These are phyloP conservation scores for Globisporangium camurandrum DNA, from an alignment of 352 stramenopile genomes.

Conservation along the genomic window DNA sequence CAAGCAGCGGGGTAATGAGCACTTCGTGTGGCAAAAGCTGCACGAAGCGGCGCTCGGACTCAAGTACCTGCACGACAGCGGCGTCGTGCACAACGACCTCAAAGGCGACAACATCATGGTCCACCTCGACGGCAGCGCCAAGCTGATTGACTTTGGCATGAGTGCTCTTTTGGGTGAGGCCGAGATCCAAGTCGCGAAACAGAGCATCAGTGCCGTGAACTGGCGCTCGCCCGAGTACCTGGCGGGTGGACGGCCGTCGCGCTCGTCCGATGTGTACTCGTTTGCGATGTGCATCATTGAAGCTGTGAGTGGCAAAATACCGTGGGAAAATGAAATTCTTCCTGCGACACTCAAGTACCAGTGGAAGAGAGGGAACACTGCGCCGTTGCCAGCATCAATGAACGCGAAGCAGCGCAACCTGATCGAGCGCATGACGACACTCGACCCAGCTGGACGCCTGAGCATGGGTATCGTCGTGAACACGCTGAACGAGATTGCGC, in stretches of 20 bases:
- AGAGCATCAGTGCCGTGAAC: not conserved
- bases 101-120: conserved; percentile 20
- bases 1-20: not conserved
- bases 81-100: conserved; percentile 13
- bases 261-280: not conserved
- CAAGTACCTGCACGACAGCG: not conserved
- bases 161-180: not conserved
- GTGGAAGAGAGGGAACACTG: not conserved
- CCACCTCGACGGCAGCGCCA: not conserved
- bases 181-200: not conserved
- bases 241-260: not conserved
- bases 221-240: conserved; percentile 1
- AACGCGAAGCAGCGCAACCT: conserved; percentile 2
- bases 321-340: not conserved
- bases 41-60: not conserved
- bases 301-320: not conserved
- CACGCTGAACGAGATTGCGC: not conserved
- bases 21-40: not conserved
- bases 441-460: not conserved
- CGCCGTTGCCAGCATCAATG: not conserved
- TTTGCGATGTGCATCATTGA: conserved; percentile 1
- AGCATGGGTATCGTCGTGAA: not conserved
- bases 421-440: conserved; percentile 1
- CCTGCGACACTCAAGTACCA: not conserved
- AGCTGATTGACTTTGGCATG: not conserved